Base-by-base conservation (phyloP, 129 eudicot species). In the Silybum marianum region DNA sequence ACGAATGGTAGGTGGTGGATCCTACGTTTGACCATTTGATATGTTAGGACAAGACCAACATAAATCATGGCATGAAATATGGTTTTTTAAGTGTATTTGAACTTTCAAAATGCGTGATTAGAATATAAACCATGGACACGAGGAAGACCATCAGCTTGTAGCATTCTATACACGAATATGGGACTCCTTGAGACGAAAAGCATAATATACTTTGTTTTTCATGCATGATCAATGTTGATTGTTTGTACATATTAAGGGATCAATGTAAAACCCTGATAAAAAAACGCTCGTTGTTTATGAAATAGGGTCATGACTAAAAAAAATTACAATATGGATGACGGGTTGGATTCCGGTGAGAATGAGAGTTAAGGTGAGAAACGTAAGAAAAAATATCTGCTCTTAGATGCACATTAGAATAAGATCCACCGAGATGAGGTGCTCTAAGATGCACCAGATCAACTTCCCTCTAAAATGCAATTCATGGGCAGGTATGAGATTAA, bases 21-120 rank as follows among this genome's bases (percentile, higher is more conserved):
- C 30, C 16, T 67, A 34, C 8, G 30, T 25, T 77, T 72, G 82
- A 77, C 74, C 71, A 63, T 62, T 83, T 32, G 71, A 69, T 46
- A 36, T 65, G 70, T 81, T 81, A 44, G 4, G 25, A 23, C 69
- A 82, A 60, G 48, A 62, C 30, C 40, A 71, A 78, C 86, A 78
- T 63, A 83, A 77, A 83, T 83, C 86, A 83, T 78, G 86, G 79
- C 83, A 39, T 72, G 79, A 83, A 62, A 40, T 78, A 63, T 26
- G 86, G 86, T 30, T 23, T n/a, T 46, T 11, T 10, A 75, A 9
- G 22, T 7, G 14, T 32, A 7, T 67, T 28, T 58, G 40, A 58
- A 58, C 66, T 6, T 58, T 58, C 23, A n/a, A 5, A 58, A 58
- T 1, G 66, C 6, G 23, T 58, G 23, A 58, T 58, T 58, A 58